phyloP scores from a whole-genome alignment of 2,329 filamentous ascomycete species.

The Pseudocercospora pini-densiflorae region DNA sequence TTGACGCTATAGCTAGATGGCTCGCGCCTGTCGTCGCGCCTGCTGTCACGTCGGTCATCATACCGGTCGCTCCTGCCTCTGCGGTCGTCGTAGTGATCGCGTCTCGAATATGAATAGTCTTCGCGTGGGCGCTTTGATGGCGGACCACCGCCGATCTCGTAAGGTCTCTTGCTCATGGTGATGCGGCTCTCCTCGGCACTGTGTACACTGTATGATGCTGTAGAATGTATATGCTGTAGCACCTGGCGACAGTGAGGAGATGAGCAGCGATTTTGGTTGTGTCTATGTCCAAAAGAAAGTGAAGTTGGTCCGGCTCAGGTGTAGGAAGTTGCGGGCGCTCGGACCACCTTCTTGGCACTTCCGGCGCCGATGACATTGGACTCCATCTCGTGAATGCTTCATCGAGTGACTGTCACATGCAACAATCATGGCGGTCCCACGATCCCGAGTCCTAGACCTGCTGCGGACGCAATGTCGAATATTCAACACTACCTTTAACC shows the following conservation, averaged over 20 bases:
- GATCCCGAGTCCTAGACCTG: constrained; percentile 65
- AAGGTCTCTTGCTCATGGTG: constrained; percentile 26
- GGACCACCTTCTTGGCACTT: background rate
- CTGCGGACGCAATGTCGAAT: constrained; percentile 93
- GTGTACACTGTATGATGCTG: constrained; percentile 15
- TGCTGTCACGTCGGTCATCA: background rate
- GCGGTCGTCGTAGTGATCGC: constrained; percentile 6
- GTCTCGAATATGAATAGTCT: constrained; percentile 9
- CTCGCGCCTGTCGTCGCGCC: background rate
- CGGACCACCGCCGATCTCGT: constrained; percentile 18
- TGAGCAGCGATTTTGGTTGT: constrained; percentile 27
- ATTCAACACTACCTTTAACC: constrained; percentile 92
- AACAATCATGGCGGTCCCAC: constrained; percentile 56
- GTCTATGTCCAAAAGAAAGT: background rate
- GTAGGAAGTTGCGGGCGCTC: background rate
- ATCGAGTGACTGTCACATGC: background rate
- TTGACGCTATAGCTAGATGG: background rate
- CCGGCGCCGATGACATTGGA: background rate
- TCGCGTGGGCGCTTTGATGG: constrained; percentile 16
- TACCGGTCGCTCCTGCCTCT: background rate
- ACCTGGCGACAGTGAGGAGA: constrained; percentile 38
- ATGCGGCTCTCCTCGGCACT: constrained; percentile 39
- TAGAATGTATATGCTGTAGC: constrained; percentile 2
- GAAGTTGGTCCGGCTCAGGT: constrained; percentile 1
- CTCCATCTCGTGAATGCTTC: background rate